Conservation (phyloP, 129 eudicot species). For the Erigeron canadensis region DNA sequence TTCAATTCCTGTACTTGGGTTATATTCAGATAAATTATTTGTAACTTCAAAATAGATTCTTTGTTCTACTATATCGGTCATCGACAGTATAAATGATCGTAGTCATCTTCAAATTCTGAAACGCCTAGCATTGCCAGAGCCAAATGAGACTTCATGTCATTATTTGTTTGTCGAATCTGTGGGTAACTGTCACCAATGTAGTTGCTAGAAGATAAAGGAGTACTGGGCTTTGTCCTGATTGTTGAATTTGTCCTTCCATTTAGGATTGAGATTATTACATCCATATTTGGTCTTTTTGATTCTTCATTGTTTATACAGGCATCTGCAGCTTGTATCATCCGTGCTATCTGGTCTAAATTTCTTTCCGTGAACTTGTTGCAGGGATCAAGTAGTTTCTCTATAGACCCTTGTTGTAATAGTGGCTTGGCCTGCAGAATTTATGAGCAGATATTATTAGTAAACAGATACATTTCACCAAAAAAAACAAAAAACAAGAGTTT, state of each 20-base stretch:
- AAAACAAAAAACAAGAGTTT: too few relatives aligned
- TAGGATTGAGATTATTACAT: slow-evolving; percentile 49
- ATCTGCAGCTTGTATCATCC: slow-evolving; percentile 78
- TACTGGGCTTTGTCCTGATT: slow-evolving; percentile 31
- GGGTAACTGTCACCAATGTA: slow-evolving; percentile 41
- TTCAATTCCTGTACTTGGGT: slow-evolving; percentile 28
- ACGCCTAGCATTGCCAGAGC: slow-evolving; percentile 95
- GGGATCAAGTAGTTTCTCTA: slow-evolving; percentile 67
- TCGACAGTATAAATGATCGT: slow-evolving; percentile 47
- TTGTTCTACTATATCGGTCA: slow-evolving; percentile 28
- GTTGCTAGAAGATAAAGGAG: slow-evolving; percentile 35
- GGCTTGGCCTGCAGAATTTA: slow-evolving; percentile 78
- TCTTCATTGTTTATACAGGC: slow-evolving; percentile 85
- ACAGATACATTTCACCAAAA: not conserved
- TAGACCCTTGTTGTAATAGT: slow-evolving; percentile 65
- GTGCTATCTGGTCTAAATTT: slow-evolving; percentile 52
- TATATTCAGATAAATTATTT: slow-evolving; percentile 26
- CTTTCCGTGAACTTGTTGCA: slow-evolving; percentile 51
- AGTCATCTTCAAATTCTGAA: slow-evolving; percentile 69
- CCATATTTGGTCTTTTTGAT: slow-evolving; percentile 65
- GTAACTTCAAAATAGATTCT: slow-evolving; percentile 15
- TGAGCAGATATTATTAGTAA: not conserved
- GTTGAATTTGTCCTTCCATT: slow-evolving; percentile 44
- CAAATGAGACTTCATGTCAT: slow-evolving; percentile 74
- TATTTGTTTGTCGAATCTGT: slow-evolving; percentile 51